Percentiles rank a stretch among this genome's conserved stretches.
Evolutionary conservation across 805 yeast species (phyloP).

Genomic region (Zygoascus biomembranicola): DNA sequence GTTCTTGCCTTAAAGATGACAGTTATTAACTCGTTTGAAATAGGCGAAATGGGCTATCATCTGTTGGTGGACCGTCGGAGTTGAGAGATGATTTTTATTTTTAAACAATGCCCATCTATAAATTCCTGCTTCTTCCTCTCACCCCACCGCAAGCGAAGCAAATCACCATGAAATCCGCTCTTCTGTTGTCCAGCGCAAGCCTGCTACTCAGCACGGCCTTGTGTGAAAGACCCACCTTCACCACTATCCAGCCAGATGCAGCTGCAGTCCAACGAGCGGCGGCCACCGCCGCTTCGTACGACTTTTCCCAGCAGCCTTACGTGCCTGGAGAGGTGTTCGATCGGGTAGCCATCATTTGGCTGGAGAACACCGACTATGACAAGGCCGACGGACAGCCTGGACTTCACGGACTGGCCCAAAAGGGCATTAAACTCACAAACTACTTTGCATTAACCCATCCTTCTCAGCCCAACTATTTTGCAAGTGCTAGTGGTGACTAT

Average conservation of each 20-base stretch:
- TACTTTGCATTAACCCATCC: slow-evolving; percentile 47
- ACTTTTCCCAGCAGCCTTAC: slow-evolving; percentile 25
- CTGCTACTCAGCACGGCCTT: not conserved
- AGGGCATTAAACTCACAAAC: slow-evolving; percentile 41
- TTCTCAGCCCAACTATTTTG: slow-evolving; percentile 47
- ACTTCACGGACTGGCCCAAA: slow-evolving; percentile 34
- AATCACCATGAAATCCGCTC: too few relatives aligned
- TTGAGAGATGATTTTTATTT: too few relatives aligned
- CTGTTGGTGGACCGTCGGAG: too few relatives aligned
- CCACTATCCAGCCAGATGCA: slow-evolving; percentile 28
- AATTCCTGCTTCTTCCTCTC: too few relatives aligned
- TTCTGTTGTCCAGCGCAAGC: too few relatives aligned
- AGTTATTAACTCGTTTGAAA: too few relatives aligned
- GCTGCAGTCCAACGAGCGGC: slow-evolving; percentile 32
- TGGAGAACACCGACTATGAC: slow-evolving; percentile 44
- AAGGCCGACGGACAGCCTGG: slow-evolving; percentile 41
- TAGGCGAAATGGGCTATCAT: too few relatives aligned
- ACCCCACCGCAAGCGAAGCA: too few relatives aligned
- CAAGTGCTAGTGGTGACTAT: slow-evolving; percentile 44
- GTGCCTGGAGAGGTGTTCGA: slow-evolving; percentile 35
- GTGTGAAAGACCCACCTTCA: slow-evolving; percentile 21
- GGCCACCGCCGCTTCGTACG: slow-evolving; percentile 28
- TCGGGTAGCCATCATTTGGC: slow-evolving; percentile 38
- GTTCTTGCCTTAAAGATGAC: too few relatives aligned
- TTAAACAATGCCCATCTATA: too few relatives aligned